These are phyloP conservation scores for Penicillium pulvis DNA, from an alignment of 495 filamentous ascomycete genomes.

Conservation along the genomic window DNA sequence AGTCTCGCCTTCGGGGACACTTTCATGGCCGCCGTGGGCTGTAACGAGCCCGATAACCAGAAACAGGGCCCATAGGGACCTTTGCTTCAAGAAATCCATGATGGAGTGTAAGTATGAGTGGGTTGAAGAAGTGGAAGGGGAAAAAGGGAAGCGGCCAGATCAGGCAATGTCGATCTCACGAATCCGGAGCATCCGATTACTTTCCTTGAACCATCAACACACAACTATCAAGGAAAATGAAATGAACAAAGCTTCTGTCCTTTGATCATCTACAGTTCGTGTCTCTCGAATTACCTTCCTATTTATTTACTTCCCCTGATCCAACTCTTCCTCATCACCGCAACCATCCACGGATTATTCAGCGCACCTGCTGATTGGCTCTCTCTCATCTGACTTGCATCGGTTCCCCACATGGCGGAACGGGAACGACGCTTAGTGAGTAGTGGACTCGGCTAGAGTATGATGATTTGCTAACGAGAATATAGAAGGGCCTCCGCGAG, in stretches of 20 bases:
- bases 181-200: slow-evolving; percentile 33
- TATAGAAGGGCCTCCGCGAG: slow-evolving; percentile 30
- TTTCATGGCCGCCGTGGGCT: slow-evolving; percentile 76
- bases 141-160: slow-evolving; percentile 14
- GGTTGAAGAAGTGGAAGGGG: slow-evolving; percentile 11
- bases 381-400: not conserved
- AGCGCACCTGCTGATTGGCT: slow-evolving; percentile 19
- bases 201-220: not conserved
- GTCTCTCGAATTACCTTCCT: not conserved
- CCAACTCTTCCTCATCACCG: not conserved
- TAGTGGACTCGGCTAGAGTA: not conserved
- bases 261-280: not conserved
- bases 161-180: slow-evolving; percentile 17
- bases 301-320: not conserved
- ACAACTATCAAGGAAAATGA: not conserved
- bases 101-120: slow-evolving; percentile 13
- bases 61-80: slow-evolving; percentile 29
- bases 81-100: slow-evolving; percentile 20
- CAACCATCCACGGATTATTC: slow-evolving; percentile 18
- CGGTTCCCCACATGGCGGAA: slow-evolving; percentile 4
- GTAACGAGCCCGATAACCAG: slow-evolving; percentile 35
- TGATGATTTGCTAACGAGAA: not conserved
- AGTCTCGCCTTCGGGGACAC: slow-evolving; percentile 71
- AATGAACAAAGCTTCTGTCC: not conserved
- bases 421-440: slow-evolving; percentile 2